Evolutionary conservation across 352 stramenopile genomes (phyloP), one percentile per base, ranked within the genome.

Genomic region (Phytophthora pinifolia): DNA sequence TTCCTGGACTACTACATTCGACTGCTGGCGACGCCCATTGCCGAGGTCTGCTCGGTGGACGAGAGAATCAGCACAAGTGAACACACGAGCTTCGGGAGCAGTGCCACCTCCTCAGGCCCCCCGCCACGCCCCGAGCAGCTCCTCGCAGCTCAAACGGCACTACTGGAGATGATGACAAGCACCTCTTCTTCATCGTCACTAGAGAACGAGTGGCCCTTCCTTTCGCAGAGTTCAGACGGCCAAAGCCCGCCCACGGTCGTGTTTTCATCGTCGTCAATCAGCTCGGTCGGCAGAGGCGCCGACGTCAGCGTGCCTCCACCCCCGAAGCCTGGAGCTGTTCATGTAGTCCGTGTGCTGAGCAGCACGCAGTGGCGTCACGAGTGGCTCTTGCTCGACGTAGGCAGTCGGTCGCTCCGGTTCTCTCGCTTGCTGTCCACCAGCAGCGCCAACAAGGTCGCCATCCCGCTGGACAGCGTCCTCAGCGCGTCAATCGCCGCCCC

Each of bases 341-440:
- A 86, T 20, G 65, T 84, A 3, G 49, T 86, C 4, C 76, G 76
- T 7, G 67, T 70, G 9, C 41, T 83, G 3, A 65, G 39, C 9
- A 38, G 50, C 2, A 67, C 48, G 3, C 62, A 67, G 14, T 86
- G 76, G 76, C 64, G 76, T 12, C 70, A 83, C 47, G 76, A 86
- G 41, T 86, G 73, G 73, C 45, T 83, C 10, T 70, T 64, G n/a
- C 37, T 86, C 2, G 71, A 86, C 46, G 62, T 65, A 22, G 41
- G 53, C 7, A 57, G 65, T 1, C 61, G 65, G 10, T 35, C 67
- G 6, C 53, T 86, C 2, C 65, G 70, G 0, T 83, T 86, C 42
- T 82, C 79, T 36, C 65, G 73, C 0, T 76, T 75, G 54, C 61
- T 74, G 37, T 50, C 70, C 10, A 82, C 20, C 20, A 54, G 37